Conservation (phyloP, 768 basidiomycete genomes). For the Trichaptum fuscoviolaceum region DNA sequence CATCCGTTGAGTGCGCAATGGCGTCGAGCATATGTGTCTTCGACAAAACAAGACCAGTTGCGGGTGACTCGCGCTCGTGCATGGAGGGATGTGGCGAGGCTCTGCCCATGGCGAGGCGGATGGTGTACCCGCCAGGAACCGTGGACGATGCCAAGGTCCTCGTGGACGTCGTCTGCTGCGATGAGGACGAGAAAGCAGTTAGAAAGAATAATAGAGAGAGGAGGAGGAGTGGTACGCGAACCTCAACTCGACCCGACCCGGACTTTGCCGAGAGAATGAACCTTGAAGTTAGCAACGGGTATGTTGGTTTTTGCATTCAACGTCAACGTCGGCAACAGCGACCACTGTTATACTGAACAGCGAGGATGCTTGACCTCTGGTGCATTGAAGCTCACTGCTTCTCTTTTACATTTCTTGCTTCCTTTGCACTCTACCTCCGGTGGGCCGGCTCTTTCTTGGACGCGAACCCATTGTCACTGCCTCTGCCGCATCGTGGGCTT, state of each 20-base stretch:
- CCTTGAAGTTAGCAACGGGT: not conserved
- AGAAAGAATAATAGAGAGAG: not conserved
- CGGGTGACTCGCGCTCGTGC: constrained; percentile 4
- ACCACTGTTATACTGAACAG: not conserved
- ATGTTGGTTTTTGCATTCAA: not conserved
- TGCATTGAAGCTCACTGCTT: not conserved
- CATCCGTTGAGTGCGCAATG: constrained; percentile 60
- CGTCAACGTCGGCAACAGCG: not conserved
- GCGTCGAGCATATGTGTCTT: constrained; percentile 62
- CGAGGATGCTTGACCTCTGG: not conserved
- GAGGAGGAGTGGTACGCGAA: not conserved
- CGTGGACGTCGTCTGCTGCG: not conserved
- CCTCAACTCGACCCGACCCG: not conserved
- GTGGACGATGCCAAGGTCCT: constrained; percentile 10
- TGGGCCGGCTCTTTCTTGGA: not conserved
- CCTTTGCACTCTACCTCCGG: not conserved
- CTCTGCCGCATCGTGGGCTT: not conserved
- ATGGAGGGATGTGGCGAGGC: constrained; percentile 4
- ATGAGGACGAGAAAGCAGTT: not conserved
- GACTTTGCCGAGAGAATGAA: not conserved
- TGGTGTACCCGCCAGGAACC: constrained; percentile 62
- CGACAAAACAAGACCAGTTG: constrained; percentile 25
- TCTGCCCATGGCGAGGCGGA: constrained; percentile 1
- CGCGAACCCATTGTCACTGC: not conserved
- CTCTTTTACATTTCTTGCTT: not conserved